phyloP scores from a whole-genome alignment of 2,329 filamentous ascomycete genomes.

The Fusarium euwallaceae region DNA sequence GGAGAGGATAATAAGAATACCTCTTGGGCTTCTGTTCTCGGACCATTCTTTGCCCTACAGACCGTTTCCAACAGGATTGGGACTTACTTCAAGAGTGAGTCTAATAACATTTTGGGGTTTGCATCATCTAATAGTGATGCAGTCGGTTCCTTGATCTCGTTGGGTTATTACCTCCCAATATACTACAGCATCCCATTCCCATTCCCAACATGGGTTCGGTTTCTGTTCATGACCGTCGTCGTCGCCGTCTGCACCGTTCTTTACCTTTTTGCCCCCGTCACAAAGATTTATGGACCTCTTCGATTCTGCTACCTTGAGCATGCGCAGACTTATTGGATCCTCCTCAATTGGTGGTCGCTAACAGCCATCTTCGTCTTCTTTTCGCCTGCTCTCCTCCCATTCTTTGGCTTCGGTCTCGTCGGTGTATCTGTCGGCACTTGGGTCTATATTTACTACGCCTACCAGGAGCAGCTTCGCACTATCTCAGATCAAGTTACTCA shows the following conservation, averaged over 20 bases:
- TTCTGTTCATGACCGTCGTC: conserved; percentile 1
- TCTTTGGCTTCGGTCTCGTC: conserved; percentile 14
- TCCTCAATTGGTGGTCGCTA: conserved; percentile 31
- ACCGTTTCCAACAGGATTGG: conserved; percentile 20
- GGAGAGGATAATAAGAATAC: background rate
- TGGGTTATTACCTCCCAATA: conserved; percentile 19
- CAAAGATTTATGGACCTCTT: conserved; percentile 26
- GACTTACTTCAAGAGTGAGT: conserved; percentile 25
- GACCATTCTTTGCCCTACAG: conserved; percentile 17
- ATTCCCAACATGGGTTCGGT: conserved; percentile 19
- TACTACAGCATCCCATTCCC: conserved; percentile 28
- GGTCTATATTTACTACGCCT: conserved; percentile 22
- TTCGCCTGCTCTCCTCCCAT: conserved; percentile 5
- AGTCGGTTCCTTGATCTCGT: conserved; percentile 23
- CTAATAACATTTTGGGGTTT: background rate
- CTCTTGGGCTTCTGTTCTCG: conserved; percentile 7
- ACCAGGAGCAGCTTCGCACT: conserved; percentile 17
- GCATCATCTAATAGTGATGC: background rate
- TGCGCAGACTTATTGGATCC: conserved; percentile 30
- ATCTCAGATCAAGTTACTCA: conserved; percentile 10
- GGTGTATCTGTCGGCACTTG: conserved; percentile 20
- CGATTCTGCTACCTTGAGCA: conserved; percentile 36
- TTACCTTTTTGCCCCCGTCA: conserved; percentile 23
- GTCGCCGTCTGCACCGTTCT: background rate
- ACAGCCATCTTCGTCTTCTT: conserved; percentile 27